Evolutionary conservation across 768 basidiomycete species (phyloP), one percentile per base, ranked within the genome.

Genomic region (Lentinula sp.): DNA sequence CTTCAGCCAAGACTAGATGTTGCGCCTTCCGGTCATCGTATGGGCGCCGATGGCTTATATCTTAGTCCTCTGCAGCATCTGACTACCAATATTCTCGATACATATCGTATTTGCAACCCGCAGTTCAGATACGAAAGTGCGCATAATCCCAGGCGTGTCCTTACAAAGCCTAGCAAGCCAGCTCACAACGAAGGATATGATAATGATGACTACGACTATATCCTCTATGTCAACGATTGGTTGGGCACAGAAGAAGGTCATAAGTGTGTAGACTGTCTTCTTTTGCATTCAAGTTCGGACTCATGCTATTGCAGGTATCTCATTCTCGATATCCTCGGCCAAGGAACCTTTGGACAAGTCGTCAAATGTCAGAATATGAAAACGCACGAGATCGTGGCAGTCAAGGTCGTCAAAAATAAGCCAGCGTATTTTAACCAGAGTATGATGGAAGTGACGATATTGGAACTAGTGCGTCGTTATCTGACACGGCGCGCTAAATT

Each of bases 301-400:
- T 62, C 65, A 62, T 64, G 28, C 71, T 95, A 93, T 72, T 43
- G 37, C 16, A 56, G 55, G 23, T 99, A 98, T 73, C 80, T 98
- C 65, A 98, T 99, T 69, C 86, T 99, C 51, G 97, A 99, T 73
- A 93, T 99, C 63, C 84, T 99, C 42, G 97, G 97, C 6, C 97
- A 99, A 73, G 97, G 97, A 23, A 99, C 97, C 2, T 99, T 99
- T 67, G 97, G 97, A 8, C 97, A 99, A 73, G 97, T 99, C 35
- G 97, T 98, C 67, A 99, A 99, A 73, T 99, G 97, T 70, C 97
- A 98, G 73, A 98, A 99, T 71, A 95, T 98, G 89, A 94, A 95
- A 78, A 97, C 93, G 34, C 95, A 98, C 74, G 96, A 98, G 71
- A 93, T 98, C 59, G 94, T 97, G 48, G 97, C 97, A 23, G 97